Evolutionary conservation across 2,329 filamentous ascomycete species (phyloP).

Genomic region (Alternaria triticina): DNA sequence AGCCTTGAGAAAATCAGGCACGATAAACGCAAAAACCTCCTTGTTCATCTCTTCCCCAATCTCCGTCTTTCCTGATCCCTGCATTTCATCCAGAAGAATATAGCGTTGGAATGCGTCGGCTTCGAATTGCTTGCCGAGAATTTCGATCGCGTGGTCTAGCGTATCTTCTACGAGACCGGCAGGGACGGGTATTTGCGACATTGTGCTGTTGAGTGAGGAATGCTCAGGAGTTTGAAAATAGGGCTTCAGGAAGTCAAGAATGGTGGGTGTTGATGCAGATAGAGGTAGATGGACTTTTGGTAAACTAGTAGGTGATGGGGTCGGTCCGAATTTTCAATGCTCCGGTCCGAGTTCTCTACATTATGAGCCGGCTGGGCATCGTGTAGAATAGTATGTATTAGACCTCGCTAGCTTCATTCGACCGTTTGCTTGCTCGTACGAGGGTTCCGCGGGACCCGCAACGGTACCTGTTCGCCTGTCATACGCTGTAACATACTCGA

Average conservation of each 20-base stretch:
- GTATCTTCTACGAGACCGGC: slow-evolving; percentile 4
- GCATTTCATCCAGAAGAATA: background rate
- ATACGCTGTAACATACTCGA: background rate
- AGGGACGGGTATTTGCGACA: slow-evolving; percentile 6
- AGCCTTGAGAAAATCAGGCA: background rate
- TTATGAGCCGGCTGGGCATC: slow-evolving; percentile 4
- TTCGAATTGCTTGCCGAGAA: slow-evolving; percentile 5
- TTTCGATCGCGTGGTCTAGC: slow-evolving; percentile 9
- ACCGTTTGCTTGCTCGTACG: background rate
- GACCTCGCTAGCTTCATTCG: background rate
- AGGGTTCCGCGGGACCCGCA: background rate
- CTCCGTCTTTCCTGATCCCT: background rate
- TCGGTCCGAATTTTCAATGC: background rate
- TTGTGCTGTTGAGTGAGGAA: background rate
- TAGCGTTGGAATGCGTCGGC: slow-evolving; percentile 9
- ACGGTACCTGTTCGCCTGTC: background rate
- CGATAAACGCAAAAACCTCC: background rate
- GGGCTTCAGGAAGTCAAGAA: too few species aligned
- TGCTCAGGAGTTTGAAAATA: background rate
- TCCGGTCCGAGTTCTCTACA: background rate
- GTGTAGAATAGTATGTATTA: background rate
- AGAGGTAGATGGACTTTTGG: background rate
- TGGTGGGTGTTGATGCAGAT: background rate
- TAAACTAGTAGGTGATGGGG: background rate
- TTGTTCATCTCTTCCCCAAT: background rate